Evolutionary conservation across 305 asterid genomes (phyloP).

Genomic region (Fraxinus ornus): DNA sequence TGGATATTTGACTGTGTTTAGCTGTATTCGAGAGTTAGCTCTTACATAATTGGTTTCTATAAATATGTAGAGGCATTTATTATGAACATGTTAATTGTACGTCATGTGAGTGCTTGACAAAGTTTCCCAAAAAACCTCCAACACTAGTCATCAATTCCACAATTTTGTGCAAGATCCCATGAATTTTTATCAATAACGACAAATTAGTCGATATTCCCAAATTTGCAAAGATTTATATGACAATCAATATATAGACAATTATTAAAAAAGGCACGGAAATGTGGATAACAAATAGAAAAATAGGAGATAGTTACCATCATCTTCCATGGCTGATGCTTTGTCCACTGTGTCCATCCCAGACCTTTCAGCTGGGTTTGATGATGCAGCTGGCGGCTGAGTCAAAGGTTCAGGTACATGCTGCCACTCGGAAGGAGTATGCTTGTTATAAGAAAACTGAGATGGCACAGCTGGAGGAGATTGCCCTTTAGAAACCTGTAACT

Average conservation of each 20-base stretch:
- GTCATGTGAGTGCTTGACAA: neutral
- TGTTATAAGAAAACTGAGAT: constrained; percentile 42
- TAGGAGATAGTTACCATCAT: constrained; percentile 53
- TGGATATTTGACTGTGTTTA: neutral
- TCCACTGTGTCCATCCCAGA: constrained; percentile 56
- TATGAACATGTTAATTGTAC: neutral
- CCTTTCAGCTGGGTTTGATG: constrained; percentile 53
- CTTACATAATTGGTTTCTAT: neutral
- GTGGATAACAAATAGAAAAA: constrained; percentile 3
- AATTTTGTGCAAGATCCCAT: neutral
- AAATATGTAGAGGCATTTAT: neutral
- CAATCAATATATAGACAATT: neutral
- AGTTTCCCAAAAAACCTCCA: neutral
- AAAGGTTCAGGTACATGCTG: constrained; percentile 56
- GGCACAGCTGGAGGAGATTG: constrained; percentile 51
- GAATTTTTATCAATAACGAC: neutral
- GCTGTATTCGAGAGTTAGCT: neutral
- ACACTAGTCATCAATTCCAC: neutral
- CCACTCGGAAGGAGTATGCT: constrained; percentile 61
- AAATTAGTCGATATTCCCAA: neutral
- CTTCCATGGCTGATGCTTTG: constrained; percentile 64
- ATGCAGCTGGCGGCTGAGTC: constrained; percentile 45
- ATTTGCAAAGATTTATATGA: neutral
- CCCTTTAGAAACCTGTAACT: constrained; percentile 75
- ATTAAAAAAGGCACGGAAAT: neutral